A percentile compares a stretch with the other conserved stretches of the same genome.
These are phyloP conservation scores for Stachybotrys chlorohalonatus DNA, from an alignment of 2,329 filamentous ascomycete genomes.

Conservation along the genomic window DNA sequence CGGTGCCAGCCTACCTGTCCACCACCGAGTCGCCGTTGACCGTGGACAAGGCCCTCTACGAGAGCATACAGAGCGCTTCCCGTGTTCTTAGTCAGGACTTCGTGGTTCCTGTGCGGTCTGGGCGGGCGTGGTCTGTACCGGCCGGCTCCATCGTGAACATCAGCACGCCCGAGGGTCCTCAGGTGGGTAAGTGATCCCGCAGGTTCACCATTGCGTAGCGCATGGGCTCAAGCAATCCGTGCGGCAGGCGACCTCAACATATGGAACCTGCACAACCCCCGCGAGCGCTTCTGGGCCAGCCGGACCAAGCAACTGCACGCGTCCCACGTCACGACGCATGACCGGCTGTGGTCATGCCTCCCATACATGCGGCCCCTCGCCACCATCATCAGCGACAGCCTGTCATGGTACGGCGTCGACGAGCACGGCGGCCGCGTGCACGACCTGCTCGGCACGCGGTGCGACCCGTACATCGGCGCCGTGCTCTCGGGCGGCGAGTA, in stretches of 20 bases:
- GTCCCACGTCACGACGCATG: slow-evolving; percentile 61
- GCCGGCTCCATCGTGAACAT: slow-evolving; percentile 62
- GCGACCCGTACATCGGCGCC: slow-evolving; percentile 75
- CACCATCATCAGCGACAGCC: slow-evolving; percentile 61
- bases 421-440: slow-evolving; percentile 60
- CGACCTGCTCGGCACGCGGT: slow-evolving; percentile 73
- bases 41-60: slow-evolving; percentile 43
- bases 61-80: slow-evolving; percentile 45
- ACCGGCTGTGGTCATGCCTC: slow-evolving; percentile 69
- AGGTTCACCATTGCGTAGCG: neutral
- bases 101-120: slow-evolving; percentile 63
- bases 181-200: slow-evolving; percentile 47
- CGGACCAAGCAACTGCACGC: slow-evolving; percentile 72
- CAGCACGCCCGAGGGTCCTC: slow-evolving; percentile 66
- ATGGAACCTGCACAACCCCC: slow-evolving; percentile 67
- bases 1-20: slow-evolving; percentile 39
- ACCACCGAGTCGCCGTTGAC: slow-evolving; percentile 31
- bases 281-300: slow-evolving; percentile 75
- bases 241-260: slow-evolving; percentile 64
- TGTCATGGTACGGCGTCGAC: slow-evolving; percentile 52
- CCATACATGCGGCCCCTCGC: slow-evolving; percentile 69
- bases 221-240: neutral
- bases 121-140: slow-evolving; percentile 61
- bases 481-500: slow-evolving; percentile 63
- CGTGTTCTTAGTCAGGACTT: slow-evolving; percentile 40